Conservation (phyloP, 345 rosid species). For the Triadica sebifera region DNA sequence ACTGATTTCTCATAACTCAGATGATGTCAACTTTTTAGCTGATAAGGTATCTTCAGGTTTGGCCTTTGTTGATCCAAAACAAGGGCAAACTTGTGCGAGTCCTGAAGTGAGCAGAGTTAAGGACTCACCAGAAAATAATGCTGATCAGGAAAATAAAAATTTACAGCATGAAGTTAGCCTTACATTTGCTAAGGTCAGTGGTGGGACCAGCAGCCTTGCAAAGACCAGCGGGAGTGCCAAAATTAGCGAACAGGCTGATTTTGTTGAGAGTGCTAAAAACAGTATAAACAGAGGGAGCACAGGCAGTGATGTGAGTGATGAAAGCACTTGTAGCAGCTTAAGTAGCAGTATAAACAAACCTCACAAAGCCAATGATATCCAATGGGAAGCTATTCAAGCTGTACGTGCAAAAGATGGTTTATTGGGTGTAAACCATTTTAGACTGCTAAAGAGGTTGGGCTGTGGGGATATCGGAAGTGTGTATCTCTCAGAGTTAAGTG, state of each 20-base stretch:
- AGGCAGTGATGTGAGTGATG: slow-evolving; percentile 77
- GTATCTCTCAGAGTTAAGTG: slow-evolving; percentile 68
- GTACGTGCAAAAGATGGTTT: slow-evolving; percentile 61
- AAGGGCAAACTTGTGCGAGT: slow-evolving; percentile 21
- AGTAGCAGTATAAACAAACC: slow-evolving; percentile 62
- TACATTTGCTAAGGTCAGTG: slow-evolving; percentile 36
- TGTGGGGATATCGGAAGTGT: slow-evolving; percentile 85
- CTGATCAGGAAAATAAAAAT: slow-evolving; percentile 31
- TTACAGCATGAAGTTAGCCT: slow-evolving; percentile 24
- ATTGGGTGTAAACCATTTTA: slow-evolving; percentile 70
- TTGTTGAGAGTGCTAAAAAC: slow-evolving; percentile 48
- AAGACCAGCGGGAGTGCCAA: slow-evolving; percentile 46
- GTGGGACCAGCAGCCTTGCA: slow-evolving; percentile 36
- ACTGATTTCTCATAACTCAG: slow-evolving; percentile 20
- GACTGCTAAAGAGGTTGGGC: slow-evolving; percentile 71
- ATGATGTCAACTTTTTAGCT: slow-evolving; percentile 36
- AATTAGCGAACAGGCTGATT: slow-evolving; percentile 43
- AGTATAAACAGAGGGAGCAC: slow-evolving; percentile 60
- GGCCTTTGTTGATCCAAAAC: slow-evolving; percentile 45
- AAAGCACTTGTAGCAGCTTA: slow-evolving; percentile 68
- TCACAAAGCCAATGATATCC: slow-evolving; percentile 69
- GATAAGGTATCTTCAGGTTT: slow-evolving; percentile 51
- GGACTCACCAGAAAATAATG: slow-evolving; percentile 20
- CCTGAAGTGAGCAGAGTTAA: slow-evolving; percentile 22
- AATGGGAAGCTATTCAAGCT: slow-evolving; percentile 85